Evolutionary conservation across 164 flowering plant genomes (phyloP).

Genomic region (Magnolia changhungtana): DNA sequence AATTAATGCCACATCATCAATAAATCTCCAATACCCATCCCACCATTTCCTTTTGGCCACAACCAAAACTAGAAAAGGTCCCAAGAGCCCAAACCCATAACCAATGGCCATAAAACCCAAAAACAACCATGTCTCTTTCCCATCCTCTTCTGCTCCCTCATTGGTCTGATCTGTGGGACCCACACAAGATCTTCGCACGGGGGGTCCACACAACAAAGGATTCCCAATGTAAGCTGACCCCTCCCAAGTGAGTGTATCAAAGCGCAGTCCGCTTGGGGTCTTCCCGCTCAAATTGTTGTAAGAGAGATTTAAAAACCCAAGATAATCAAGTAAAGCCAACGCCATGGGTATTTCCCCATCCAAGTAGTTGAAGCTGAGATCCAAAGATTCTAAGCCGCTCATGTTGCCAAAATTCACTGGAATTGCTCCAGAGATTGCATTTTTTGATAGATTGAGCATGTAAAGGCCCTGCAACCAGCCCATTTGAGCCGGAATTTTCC

Average conservation of each 20-base stretch:
- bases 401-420: constrained; percentile 6
- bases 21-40: too few species aligned
- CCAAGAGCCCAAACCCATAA: constrained; percentile 14
- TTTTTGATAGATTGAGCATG: constrained; percentile 22
- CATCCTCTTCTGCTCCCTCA: constrained; percentile 1
- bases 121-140: neutral
- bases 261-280: constrained; percentile 17
- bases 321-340: constrained; percentile 12
- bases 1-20: too few species aligned
- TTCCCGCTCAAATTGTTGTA: constrained; percentile 24
- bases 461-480: constrained; percentile 16
- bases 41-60: neutral
- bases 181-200: neutral
- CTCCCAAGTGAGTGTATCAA: constrained; percentile 13
- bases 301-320: constrained; percentile 9
- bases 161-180: neutral
- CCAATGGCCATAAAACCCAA: constrained; percentile 3
- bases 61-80: constrained; percentile 10
- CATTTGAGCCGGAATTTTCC: constrained; percentile 11
- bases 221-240: constrained; percentile 21
- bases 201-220: constrained; percentile 15
- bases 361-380: neutral
- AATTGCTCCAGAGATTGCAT: constrained; percentile 11
- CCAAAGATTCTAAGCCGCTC: neutral
- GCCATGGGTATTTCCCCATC: neutral